Base-by-base conservation (phyloP, 345 rosid species). In the Atalantia buxifolia region DNA sequence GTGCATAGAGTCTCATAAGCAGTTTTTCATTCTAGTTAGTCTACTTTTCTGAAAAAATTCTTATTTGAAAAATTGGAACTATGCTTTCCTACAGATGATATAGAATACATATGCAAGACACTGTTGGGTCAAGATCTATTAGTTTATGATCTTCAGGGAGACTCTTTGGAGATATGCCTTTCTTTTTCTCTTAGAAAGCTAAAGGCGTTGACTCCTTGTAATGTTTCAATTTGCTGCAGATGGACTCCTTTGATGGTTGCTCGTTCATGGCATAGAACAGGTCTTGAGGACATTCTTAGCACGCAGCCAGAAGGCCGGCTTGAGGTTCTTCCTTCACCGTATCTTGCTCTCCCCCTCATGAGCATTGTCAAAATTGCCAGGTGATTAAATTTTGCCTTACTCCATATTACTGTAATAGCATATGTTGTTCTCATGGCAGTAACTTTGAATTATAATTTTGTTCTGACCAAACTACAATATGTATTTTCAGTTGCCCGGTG, bases 221-320 rank as follows among this genome's bases (percentile, higher is more conserved):
- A 72, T 80, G 22, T 69, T 30, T 71, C 82, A 56, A 22, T 69
- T 79, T 77, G 78, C 35, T 80, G 76, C 68, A 96, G 99, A 74
- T 96, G 98, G 97, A 94, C 92, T 22, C 95, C 97, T 4, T 83
- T 91, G 82, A 91, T 91, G 97, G 98, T 96, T 72, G 97, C 99
- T 78, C 89, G 87, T 36, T 96, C 99, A 19, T 94, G 99, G 99
- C 90, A 88, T 84, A 86, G 94, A 76, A 88, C 83, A 81, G 88
- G 90, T 85, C 93, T 96, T 0, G 97, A 94, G 88, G 94, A 92
- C 77, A 86, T 90, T 77, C 88, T 96, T 36, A 79, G 76, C 77
- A 82, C 82, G 66, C 86, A 80, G 74, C 83, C 86, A 79, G 93
- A 85, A 77, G 56, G 69, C 65, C 91, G 66, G 68, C 76, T 72